phyloP scores from a whole-genome alignment of 1,139 yeast genomes.

The Kodamaea ohmeri region DNA sequence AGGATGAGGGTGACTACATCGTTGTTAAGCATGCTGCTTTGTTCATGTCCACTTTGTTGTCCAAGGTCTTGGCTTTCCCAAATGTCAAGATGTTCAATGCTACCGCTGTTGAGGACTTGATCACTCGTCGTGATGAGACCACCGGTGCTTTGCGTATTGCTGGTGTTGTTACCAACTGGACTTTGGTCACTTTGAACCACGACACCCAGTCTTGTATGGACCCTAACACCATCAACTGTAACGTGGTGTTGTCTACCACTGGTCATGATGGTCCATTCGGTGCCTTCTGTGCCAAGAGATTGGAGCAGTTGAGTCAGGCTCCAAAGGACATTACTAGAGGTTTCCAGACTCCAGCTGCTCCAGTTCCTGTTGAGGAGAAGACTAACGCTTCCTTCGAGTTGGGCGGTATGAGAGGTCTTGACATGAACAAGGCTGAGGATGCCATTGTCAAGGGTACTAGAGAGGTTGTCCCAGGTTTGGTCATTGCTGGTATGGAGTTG shows the following conservation, averaged over 20 bases:
- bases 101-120: slow-evolving; percentile 77
- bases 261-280: slow-evolving; percentile 88
- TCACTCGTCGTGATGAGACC: slow-evolving; percentile 60
- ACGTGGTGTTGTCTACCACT: slow-evolving; percentile 67
- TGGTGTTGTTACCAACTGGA: slow-evolving; percentile 85
- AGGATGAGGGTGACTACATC: slow-evolving; percentile 78
- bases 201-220: slow-evolving; percentile 82
- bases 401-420: slow-evolving; percentile 77
- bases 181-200: slow-evolving; percentile 72
- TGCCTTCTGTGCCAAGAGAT: slow-evolving; percentile 65
- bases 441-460: slow-evolving; percentile 71
- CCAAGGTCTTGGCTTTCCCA: slow-evolving; percentile 69
- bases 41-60: slow-evolving; percentile 69
- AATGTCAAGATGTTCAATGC: slow-evolving; percentile 79
- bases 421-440: slow-evolving; percentile 77
- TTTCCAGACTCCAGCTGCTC: slow-evolving; percentile 19
- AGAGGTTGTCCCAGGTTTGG: slow-evolving; percentile 68
- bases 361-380: slow-evolving; percentile 19
- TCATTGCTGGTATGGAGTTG: slow-evolving; percentile 79
- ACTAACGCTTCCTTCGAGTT: slow-evolving; percentile 41
- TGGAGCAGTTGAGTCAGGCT: slow-evolving; percentile 33
- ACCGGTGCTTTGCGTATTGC: slow-evolving; percentile 63
- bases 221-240: slow-evolving; percentile 75
- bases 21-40: slow-evolving; percentile 81
- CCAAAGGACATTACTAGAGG: slow-evolving; percentile 23